Evolutionary conservation across 768 basidiomycete genomes (phyloP).

Genomic region (Atractiella rhizophila): DNA sequence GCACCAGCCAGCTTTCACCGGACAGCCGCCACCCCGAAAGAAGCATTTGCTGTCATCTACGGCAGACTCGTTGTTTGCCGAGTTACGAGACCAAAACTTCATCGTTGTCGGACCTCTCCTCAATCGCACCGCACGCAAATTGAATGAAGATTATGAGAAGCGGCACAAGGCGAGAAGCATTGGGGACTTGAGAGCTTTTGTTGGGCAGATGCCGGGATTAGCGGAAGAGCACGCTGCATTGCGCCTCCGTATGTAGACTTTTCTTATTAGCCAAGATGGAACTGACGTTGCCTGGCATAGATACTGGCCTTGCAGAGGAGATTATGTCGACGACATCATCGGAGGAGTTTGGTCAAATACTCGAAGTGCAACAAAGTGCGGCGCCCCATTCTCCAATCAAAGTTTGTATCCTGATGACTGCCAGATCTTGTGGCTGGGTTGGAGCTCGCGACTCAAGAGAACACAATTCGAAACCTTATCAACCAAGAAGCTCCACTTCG

Average conservation of each 20-base stretch:
- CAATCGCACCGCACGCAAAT: constrained; percentile 49
- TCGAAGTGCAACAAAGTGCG: constrained; percentile 90
- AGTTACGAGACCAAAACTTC: constrained; percentile 77
- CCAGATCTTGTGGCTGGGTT: constrained; percentile 84
- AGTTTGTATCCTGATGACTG: background rate
- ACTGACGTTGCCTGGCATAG: constrained; percentile 24
- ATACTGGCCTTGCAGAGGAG: constrained; percentile 81
- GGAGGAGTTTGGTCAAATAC: constrained; percentile 64
- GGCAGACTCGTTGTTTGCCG: constrained; percentile 54
- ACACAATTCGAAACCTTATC: constrained; percentile 72
- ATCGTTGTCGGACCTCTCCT: constrained; percentile 59
- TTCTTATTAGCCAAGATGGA: background rate
- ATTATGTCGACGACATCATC: constrained; percentile 60
- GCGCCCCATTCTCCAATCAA: no score
- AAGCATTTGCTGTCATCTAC: constrained; percentile 58
- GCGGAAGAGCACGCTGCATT: constrained; percentile 77
- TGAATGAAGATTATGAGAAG: constrained; percentile 85
- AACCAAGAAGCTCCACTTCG: constrained; percentile 63
- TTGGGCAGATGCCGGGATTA: constrained; percentile 74
- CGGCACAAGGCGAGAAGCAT: constrained; percentile 54
- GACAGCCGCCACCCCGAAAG: constrained; percentile 30
- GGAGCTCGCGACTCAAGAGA: constrained; percentile 50
- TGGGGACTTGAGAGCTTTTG: constrained; percentile 74
- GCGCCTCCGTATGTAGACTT: constrained; percentile 45
- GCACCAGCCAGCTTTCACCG: background rate